These are phyloP conservation scores for Groenewaldozyma auringiensis DNA, from an alignment of 1,139 yeast genomes.

Conservation along the genomic window DNA sequence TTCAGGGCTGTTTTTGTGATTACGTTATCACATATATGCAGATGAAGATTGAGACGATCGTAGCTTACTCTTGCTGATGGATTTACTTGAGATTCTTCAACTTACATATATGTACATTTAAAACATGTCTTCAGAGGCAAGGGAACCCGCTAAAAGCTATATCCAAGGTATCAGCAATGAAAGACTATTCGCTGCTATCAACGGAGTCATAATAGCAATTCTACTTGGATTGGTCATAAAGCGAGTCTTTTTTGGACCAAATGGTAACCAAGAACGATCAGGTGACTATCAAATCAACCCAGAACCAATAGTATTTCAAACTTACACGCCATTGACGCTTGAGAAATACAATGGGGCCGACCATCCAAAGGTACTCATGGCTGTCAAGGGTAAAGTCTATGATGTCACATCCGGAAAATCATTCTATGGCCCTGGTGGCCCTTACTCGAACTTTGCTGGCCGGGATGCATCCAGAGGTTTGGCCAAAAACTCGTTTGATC, in stretches of 20 bases:
- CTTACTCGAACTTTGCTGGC: slow-evolving; percentile 93
- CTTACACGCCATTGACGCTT: slow-evolving; percentile 69
- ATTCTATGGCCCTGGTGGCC: slow-evolving; percentile 96
- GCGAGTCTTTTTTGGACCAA: not conserved
- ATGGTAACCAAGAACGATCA: not conserved
- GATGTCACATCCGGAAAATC: slow-evolving; percentile 77
- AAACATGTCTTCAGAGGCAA: too few species aligned
- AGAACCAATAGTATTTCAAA: slow-evolving; percentile 66
- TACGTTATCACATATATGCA: too few species aligned
- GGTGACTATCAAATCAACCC: slow-evolving; percentile 16
- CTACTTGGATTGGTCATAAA: not conserved
- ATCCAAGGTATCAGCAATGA: not conserved
- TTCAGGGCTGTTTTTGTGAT: too few species aligned
- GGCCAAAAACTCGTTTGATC: slow-evolving; percentile 83
- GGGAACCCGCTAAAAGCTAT: too few species aligned
- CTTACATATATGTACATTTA: too few species aligned
- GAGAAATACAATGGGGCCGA: slow-evolving; percentile 74
- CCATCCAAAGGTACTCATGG: slow-evolving; percentile 67
- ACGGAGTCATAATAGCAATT: not conserved
- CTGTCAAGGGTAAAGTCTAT: slow-evolving; percentile 75
- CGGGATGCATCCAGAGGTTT: slow-evolving; percentile 93
- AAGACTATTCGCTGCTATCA: not conserved
- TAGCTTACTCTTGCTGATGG: too few species aligned
- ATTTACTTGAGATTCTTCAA: too few species aligned
- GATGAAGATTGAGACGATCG: too few species aligned